A percentile compares a stretch with the other conserved stretches of the same genome.
phyloP scores from a whole-genome alignment of 768 basidiomycete species.

The Scleroderma citrinum region DNA sequence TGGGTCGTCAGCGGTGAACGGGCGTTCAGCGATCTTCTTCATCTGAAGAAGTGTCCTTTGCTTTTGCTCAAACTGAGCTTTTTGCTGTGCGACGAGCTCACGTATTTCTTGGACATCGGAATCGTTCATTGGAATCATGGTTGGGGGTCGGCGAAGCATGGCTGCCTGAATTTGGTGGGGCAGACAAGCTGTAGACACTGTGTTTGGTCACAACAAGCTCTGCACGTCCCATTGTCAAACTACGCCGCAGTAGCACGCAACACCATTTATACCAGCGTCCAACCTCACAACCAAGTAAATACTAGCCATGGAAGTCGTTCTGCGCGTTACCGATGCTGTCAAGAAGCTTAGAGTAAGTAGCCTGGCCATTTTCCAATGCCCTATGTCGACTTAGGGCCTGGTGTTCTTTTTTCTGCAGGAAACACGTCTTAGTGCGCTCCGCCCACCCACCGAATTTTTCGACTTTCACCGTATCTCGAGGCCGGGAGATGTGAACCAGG shows the following conservation, averaged over 20 bases:
- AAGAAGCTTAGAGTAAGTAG: constrained; percentile 62
- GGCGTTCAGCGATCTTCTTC: constrained; percentile 40
- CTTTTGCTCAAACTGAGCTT: constrained; percentile 34
- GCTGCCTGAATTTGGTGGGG: not conserved
- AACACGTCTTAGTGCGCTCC: constrained; percentile 68
- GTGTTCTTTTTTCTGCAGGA: constrained; percentile 44
- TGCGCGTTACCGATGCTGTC: constrained; percentile 64
- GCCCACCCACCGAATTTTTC: constrained; percentile 74
- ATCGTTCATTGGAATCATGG: constrained; percentile 71
- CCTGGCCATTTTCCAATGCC: not conserved
- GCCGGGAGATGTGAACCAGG: constrained; percentile 75
- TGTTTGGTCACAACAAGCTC: too few relatives aligned
- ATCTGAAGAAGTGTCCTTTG: constrained; percentile 40
- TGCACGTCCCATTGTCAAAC: too few relatives aligned
- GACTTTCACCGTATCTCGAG: constrained; percentile 79
- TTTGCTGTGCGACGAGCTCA: constrained; percentile 49
- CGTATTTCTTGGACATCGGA: constrained; percentile 75
- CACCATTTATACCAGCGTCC: not conserved
- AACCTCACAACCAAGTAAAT: not conserved
- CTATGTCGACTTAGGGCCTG: not conserved
- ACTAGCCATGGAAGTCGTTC: constrained; percentile 52
- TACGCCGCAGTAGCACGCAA: too few relatives aligned
- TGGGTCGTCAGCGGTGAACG: constrained; percentile 7
- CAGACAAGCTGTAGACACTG: too few relatives aligned
- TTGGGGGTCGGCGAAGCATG: constrained; percentile 76